Evolutionary conservation across 2,329 filamentous ascomycete species (phyloP).

Genomic region (Talaromyces sp.): DNA sequence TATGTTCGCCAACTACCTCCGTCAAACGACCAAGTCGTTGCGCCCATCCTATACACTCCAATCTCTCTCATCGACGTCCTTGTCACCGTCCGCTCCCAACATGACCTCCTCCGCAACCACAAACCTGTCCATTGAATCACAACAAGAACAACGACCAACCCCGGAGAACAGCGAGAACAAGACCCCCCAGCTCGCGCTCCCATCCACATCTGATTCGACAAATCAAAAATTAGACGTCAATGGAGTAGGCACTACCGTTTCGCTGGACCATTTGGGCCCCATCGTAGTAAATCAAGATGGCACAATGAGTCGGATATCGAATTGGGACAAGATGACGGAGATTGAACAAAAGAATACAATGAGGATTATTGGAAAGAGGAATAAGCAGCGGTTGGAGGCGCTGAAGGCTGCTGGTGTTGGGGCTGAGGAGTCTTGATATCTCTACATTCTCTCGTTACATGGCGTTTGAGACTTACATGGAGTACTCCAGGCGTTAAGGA

Average conservation of each 20-base stretch:
- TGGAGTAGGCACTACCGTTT: conserved; percentile 42
- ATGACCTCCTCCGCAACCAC: background rate
- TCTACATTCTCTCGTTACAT: background rate
- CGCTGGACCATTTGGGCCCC: conserved; percentile 67
- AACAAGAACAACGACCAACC: background rate
- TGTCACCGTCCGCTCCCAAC: background rate
- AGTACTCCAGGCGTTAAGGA: background rate
- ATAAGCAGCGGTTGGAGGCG: conserved; percentile 58
- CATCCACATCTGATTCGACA: background rate
- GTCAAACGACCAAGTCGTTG: conserved; percentile 12
- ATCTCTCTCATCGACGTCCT: background rate
- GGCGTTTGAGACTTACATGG: background rate
- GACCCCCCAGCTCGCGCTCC: conserved; percentile 11
- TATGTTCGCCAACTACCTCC: conserved; percentile 14
- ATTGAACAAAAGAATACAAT: conserved; percentile 66
- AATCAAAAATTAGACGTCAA: conserved; percentile 62
- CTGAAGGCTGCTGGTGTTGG: conserved; percentile 43
- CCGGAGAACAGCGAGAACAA: background rate
- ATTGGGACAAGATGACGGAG: conserved; percentile 70
- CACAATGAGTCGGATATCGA: conserved; percentile 65
- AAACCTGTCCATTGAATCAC: background rate
- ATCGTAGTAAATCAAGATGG: conserved; percentile 72
- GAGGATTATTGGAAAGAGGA: conserved; percentile 64
- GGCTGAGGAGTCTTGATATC: conserved; percentile 2
- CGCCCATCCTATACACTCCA: background rate